Base-by-base conservation (phyloP, 768 basidiomycete genomes). In the Pleurotus tuoliensis region DNA sequence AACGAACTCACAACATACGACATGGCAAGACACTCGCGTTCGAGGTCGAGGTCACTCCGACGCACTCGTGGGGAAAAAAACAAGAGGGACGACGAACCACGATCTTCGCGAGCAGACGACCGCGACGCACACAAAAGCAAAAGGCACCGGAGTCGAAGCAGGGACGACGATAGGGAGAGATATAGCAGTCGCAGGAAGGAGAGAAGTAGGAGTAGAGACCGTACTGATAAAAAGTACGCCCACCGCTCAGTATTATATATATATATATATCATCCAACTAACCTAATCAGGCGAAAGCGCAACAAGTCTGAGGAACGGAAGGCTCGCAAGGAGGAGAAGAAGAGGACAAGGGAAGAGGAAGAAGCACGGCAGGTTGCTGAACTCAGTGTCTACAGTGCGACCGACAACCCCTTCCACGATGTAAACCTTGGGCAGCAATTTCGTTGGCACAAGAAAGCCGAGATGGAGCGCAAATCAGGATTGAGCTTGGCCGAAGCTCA, bases 341-440 rank as follows among this genome's bases (percentile, higher is more conserved):
- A 83, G 66, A 81, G 88, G 34, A 81, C 84, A 43, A 84, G 76
- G 61, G 90, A 92, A 56, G 92, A 93, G 62, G 94, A 96, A 63
- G 94, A 97, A 65, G 88, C 91, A 20, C 87, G 95, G 24, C 87
- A 90, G 63, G 88, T 97, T 13, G 94, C 93, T 8, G 96, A 98
- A 71, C 81, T 98, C 43, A 95, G 94, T 62, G 89, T 97, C 61
- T 98, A 98, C 76, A 94, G 93, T 62, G 92, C 94, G 47, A 86
- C 87, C 11, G 95, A 98, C 78, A 99, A 98, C 66, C 97, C 97
- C 0, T 99, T 98, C 77, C 93, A 97, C 72, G 97, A 98, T 64
- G 87, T 92, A 59, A 98, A 98, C 70, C 87, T 98, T 30, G 89
- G 87, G 18, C 92, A 98, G 67, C 93, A 95, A 69, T 99, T 99